These are phyloP conservation scores for Penicillium oxalicum DNA, from an alignment of 2,329 filamentous ascomycete genomes.

Conservation along the genomic window DNA sequence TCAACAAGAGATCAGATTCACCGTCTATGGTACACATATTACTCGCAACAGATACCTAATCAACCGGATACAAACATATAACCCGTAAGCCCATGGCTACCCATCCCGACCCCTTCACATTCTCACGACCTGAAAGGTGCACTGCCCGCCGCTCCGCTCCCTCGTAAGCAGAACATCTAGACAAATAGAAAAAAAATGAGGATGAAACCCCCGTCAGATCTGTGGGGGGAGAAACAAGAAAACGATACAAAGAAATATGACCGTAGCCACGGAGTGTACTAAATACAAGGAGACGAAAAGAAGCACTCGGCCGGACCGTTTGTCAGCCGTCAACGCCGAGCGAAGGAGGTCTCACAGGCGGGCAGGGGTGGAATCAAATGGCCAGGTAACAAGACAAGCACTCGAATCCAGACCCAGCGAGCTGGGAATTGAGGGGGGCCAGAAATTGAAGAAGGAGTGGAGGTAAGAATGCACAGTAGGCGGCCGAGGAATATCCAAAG, in stretches of 20 bases:
- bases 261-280: slow-evolving; percentile 14
- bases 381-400: slow-evolving; percentile 12
- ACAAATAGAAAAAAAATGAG: slow-evolving; percentile 7
- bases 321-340: background rate
- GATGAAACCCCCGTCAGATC: background rate
- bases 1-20: slow-evolving; percentile 15
- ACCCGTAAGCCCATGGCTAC: slow-evolving; percentile 3
- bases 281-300: slow-evolving; percentile 26
- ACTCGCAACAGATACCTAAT: slow-evolving; percentile 15
- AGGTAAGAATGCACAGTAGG: background rate
- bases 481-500: background rate
- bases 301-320: slow-evolving; percentile 10
- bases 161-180: background rate
- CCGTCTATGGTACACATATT: slow-evolving; percentile 26
- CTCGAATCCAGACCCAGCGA: slow-evolving; percentile 12
- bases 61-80: slow-evolving; percentile 8
- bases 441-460: slow-evolving; percentile 7
- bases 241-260: slow-evolving; percentile 20
- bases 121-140: no score
- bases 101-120: no score
- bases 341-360: no score
- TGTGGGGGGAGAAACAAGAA: background rate
- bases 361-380: slow-evolving; percentile 12
- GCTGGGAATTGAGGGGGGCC: slow-evolving; percentile 13
- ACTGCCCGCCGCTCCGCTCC: background rate